These are phyloP conservation scores for Irpex lacteus DNA, from an alignment of 1,284 basidiomycete species.

Conservation along the genomic window DNA sequence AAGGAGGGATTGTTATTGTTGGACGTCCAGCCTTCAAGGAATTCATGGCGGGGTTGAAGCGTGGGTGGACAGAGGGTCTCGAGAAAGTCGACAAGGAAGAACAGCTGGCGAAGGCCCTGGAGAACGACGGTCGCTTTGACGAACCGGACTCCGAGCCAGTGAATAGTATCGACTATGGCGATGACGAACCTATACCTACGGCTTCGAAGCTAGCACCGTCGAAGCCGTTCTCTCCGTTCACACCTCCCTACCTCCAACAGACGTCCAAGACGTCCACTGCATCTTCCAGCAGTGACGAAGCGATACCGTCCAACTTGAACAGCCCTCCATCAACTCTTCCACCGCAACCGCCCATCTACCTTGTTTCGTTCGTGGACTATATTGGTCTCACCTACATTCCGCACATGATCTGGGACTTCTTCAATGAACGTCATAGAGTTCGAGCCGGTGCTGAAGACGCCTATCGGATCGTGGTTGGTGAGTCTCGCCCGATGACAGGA, in stretches of 20 bases:
- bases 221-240: slow-evolving; percentile 42
- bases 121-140: slow-evolving; percentile 77
- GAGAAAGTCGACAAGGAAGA: slow-evolving; percentile 77
- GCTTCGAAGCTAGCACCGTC: slow-evolving; percentile 38
- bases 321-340: slow-evolving; percentile 63
- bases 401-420: slow-evolving; percentile 88
- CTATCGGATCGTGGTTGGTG: slow-evolving; percentile 67
- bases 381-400: slow-evolving; percentile 89
- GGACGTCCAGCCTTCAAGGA: slow-evolving; percentile 94
- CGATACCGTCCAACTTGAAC: slow-evolving; percentile 31
- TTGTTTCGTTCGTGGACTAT: slow-evolving; percentile 86
- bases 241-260: slow-evolving; percentile 19
- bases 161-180: slow-evolving; percentile 22
- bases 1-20: slow-evolving; percentile 85
- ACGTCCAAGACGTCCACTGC: slow-evolving; percentile 19
- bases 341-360: slow-evolving; percentile 77
- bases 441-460: slow-evolving; percentile 80
- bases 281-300: slow-evolving; percentile 25
- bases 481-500: slow-evolving; percentile 62
- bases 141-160: slow-evolving; percentile 43
- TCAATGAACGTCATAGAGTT: slow-evolving; percentile 86
- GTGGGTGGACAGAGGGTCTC: slow-evolving; percentile 82
- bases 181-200: slow-evolving; percentile 39
- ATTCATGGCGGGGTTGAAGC: slow-evolving; percentile 83
- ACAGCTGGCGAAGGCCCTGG: slow-evolving; percentile 64